Conservation (phyloP, 169 alveolate genomes). For the Cryptosporidium baileyi region DNA sequence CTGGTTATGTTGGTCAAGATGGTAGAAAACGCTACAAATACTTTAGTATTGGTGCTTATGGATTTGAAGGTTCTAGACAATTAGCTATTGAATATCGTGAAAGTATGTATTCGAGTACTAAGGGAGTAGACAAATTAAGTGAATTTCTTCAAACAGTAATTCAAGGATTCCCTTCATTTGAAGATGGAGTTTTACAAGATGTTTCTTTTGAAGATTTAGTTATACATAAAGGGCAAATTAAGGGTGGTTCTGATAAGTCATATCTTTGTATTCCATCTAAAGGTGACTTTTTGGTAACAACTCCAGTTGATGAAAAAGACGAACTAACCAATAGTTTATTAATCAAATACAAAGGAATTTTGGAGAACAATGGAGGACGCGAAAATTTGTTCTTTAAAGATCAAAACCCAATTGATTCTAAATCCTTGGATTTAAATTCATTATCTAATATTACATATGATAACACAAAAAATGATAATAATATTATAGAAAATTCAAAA, state of each 20-base stretch:
- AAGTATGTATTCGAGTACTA: conserved; percentile 44
- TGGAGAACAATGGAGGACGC: conserved; percentile 18
- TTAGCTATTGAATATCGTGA: conserved; percentile 68
- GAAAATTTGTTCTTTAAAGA: conserved; percentile 1
- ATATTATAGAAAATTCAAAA: not conserved
- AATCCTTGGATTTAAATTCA: not conserved
- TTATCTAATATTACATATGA: not conserved
- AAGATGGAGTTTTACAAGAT: conserved; percentile 58
- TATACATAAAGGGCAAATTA: conserved; percentile 48
- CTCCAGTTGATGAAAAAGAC: conserved; percentile 38
- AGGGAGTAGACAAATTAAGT: conserved; percentile 34
- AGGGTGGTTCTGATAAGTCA: conserved; percentile 35
- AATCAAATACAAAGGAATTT: conserved; percentile 7
- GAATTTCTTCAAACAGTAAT: conserved; percentile 56
- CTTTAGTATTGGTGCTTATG: conserved; percentile 69
- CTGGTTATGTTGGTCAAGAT: conserved; percentile 58
- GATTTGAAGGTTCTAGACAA: conserved; percentile 67
- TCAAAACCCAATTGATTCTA: too few relatives aligned
- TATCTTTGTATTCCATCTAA: conserved; percentile 60
- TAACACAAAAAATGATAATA: not conserved
- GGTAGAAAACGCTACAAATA: conserved; percentile 67
- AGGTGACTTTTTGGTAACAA: conserved; percentile 61
- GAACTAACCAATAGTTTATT: not conserved
- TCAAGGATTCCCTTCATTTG: conserved; percentile 63
- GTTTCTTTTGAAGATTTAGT: conserved; percentile 31